A percentile compares a stretch with the other conserved stretches of the same genome.
These are phyloP conservation scores for Penicillium sp. DNA, from an alignment of 2,329 filamentous ascomycete genomes.

Conservation along the genomic window DNA sequence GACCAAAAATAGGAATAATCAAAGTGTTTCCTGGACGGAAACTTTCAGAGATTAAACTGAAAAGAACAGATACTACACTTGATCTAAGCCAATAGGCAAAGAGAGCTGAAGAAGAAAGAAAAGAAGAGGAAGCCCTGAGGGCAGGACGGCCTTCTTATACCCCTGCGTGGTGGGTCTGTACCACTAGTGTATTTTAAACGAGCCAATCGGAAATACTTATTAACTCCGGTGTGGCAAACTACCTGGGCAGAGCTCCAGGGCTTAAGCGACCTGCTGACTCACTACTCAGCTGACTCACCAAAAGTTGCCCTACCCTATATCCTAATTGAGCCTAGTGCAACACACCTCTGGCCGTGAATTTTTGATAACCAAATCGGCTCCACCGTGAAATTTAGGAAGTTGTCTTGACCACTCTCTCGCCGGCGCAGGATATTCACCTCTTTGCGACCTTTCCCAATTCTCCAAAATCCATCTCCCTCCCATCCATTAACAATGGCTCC, in stretches of 20 bases:
- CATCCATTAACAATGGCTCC: slow-evolving; percentile 71
- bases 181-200: background rate
- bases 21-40: slow-evolving; percentile 65
- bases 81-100: slow-evolving; percentile 71
- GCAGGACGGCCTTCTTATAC: slow-evolving; percentile 33
- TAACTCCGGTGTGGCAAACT: background rate
- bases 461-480: slow-evolving; percentile 29
- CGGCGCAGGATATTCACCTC: slow-evolving; percentile 87
- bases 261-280: background rate
- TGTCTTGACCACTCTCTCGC: slow-evolving; percentile 29
- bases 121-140: slow-evolving; percentile 36
- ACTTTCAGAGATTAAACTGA: slow-evolving; percentile 95
- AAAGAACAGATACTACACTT: slow-evolving; percentile 98
- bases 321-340: slow-evolving; percentile 23
- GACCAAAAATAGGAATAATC: slow-evolving; percentile 80
- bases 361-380: slow-evolving; percentile 22
- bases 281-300: background rate
- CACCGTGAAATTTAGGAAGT: slow-evolving; percentile 27
- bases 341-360: slow-evolving; percentile 25
- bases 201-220: background rate
- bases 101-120: slow-evolving; percentile 50
- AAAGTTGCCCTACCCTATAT: background rate
- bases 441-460: slow-evolving; percentile 62
- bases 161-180: background rate
- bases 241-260: too few species aligned